A percentile compares a stretch with the other conserved stretches of the same genome.
Evolutionary conservation across 176 grass and related monocot genomes (phyloP).

Genomic region (Aegilops umbellulata): DNA sequence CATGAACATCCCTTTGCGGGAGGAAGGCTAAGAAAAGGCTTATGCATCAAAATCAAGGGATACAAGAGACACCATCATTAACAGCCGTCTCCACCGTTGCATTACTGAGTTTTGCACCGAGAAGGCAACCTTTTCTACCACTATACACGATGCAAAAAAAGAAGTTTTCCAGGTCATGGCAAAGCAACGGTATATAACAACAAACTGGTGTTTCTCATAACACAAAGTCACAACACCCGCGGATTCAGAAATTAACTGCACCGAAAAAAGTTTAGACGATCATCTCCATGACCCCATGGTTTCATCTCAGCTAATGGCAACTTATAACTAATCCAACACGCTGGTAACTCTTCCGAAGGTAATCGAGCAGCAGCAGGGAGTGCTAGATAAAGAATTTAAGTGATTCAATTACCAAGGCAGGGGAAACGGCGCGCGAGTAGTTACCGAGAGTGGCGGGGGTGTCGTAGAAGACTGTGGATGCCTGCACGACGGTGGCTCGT

Average conservation of each 20-base stretch:
- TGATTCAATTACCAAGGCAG: background rate
- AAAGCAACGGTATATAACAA: too few relatives aligned
- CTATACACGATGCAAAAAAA: background rate
- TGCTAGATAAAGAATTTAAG: background rate
- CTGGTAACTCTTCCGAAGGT: background rate
- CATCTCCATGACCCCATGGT: background rate
- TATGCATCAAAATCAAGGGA: background rate
- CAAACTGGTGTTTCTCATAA: too few relatives aligned
- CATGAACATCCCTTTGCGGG: background rate
- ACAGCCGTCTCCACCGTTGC: background rate
- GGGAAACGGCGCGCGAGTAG: background rate
- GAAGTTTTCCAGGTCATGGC: background rate
- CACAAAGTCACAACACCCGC: background rate
- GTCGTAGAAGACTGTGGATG: constrained; percentile 88
- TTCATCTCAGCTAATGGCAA: background rate
- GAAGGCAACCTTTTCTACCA: background rate
- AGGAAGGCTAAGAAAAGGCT: background rate
- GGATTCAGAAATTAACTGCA: background rate
- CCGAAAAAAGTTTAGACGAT: background rate
- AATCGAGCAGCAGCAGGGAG: background rate
- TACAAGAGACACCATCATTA: background rate
- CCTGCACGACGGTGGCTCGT: constrained; percentile 89
- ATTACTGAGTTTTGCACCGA: background rate
- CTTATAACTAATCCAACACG: background rate
- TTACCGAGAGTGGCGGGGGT: constrained; percentile 76